Conservation (phyloP, 345 rosid genomes). For the Dipteronia sinensis region DNA sequence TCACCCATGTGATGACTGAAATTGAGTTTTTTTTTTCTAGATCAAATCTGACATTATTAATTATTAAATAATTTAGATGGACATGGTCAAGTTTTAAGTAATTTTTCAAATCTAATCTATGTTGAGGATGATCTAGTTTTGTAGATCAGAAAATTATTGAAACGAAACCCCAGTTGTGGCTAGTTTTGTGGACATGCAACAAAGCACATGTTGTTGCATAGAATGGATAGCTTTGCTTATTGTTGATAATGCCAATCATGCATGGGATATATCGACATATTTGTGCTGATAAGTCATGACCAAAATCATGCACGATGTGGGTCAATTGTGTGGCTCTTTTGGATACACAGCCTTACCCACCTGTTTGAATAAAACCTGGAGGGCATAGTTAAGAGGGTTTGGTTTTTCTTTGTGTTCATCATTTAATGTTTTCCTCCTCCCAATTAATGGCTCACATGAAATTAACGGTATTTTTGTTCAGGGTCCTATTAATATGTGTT, state of each 20-base stretch:
- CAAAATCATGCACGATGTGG: constrained; percentile 7
- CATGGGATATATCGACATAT: constrained; percentile 11
- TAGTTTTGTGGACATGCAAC: constrained; percentile 4
- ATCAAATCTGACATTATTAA: neutral
- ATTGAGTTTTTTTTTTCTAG: too few species aligned
- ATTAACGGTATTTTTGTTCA: neutral
- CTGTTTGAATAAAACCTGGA: neutral
- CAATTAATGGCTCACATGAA: neutral
- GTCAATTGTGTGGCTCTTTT: constrained; percentile 7
- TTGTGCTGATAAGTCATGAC: neutral
- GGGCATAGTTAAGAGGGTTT: too few species aligned
- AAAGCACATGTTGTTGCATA: constrained; percentile 6
- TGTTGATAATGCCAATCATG: constrained; percentile 19
- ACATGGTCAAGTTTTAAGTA: neutral
- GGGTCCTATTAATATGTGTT: too few species aligned
- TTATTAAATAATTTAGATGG: neutral
- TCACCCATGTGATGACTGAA: constrained; percentile 16
- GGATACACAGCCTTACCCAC: neutral
- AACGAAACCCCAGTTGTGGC: constrained; percentile 3
- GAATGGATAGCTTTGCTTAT: neutral
- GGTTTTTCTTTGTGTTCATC: neutral
- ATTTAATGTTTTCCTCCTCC: too few species aligned
- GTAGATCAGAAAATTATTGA: neutral
- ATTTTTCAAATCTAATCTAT: neutral
- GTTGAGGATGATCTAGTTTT: neutral